Conservation (phyloP, 1,284 basidiomycete species). For the Fomes fomentarius region DNA sequence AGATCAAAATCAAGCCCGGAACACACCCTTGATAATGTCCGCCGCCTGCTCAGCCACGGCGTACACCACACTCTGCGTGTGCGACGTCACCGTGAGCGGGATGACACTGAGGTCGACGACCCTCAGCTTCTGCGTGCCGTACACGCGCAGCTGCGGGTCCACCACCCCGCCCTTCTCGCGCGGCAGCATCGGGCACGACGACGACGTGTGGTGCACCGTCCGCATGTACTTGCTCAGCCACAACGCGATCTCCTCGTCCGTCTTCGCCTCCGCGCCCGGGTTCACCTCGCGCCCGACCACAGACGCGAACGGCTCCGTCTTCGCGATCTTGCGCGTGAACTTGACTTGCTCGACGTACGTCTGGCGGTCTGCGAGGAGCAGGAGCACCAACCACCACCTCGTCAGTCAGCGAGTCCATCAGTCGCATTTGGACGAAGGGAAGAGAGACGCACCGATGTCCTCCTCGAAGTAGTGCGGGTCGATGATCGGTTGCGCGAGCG, state of each 20-base stretch:
- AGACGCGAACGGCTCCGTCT: slow-evolving; percentile 41
- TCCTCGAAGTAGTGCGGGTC: slow-evolving; percentile 55
- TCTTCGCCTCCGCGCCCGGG: slow-evolving; percentile 42
- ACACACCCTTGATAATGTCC: slow-evolving; percentile 64
- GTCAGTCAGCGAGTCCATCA: not conserved
- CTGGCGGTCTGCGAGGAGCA: slow-evolving; percentile 55
- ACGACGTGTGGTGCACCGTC: slow-evolving; percentile 60
- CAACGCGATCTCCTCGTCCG: slow-evolving; percentile 50
- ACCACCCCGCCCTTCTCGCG: slow-evolving; percentile 66
- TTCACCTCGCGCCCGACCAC: slow-evolving; percentile 40
- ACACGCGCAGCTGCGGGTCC: slow-evolving; percentile 61
- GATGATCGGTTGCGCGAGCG: slow-evolving; percentile 60
- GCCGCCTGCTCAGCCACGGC: slow-evolving; percentile 74
- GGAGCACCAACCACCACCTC: too few species aligned
- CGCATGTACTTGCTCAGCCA: slow-evolving; percentile 46
- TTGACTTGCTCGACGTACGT: slow-evolving; percentile 62
- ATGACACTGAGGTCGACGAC: slow-evolving; percentile 45
- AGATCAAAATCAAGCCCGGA: too few species aligned
- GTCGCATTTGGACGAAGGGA: too few species aligned
- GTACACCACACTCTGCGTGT: slow-evolving; percentile 63
- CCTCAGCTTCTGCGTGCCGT: slow-evolving; percentile 48
- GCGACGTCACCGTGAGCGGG: slow-evolving; percentile 55
- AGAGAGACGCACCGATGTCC: not conserved
- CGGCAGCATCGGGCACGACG: slow-evolving; percentile 69
- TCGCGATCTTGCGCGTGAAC: slow-evolving; percentile 48